A percentile compares a stretch with the other conserved stretches of the same genome.
Evolutionary conservation across 257 asterid genomes (phyloP).

Genomic region (Leonotis leonurus): DNA sequence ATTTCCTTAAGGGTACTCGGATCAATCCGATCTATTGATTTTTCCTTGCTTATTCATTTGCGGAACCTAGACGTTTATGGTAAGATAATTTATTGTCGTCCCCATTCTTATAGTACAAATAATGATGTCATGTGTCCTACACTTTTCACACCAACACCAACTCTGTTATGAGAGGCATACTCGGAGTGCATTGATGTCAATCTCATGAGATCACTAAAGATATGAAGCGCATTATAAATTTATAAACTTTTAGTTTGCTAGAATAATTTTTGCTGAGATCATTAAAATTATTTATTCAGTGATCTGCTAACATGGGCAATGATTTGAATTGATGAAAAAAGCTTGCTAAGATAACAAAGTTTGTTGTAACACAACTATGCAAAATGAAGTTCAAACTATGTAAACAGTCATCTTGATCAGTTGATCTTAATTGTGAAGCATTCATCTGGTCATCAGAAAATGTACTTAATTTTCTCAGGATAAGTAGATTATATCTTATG

Average conservation of each 20-base stretch:
- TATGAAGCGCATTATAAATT: background rate
- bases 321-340: background rate
- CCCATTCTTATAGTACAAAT: background rate
- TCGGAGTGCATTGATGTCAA: background rate
- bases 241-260: background rate
- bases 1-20: background rate
- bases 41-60: conserved; percentile 2
- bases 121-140: background rate
- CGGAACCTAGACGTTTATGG: background rate
- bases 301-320: background rate
- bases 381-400: background rate
- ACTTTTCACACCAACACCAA: background rate
- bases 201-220: background rate
- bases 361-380: background rate
- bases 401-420: background rate
- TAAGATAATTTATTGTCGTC: background rate
- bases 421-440: background rate
- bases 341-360: background rate
- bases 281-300: background rate
- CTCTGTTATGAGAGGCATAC: conserved; percentile 2
- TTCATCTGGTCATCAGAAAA: background rate
- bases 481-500: conserved; percentile 1
- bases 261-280: background rate
- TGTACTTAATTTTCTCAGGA: background rate
- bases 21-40: conserved; percentile 2